Evolutionary conservation across 2,329 filamentous ascomycete genomes (phyloP).

Genomic region (Fonsecaea pugnacius): DNA sequence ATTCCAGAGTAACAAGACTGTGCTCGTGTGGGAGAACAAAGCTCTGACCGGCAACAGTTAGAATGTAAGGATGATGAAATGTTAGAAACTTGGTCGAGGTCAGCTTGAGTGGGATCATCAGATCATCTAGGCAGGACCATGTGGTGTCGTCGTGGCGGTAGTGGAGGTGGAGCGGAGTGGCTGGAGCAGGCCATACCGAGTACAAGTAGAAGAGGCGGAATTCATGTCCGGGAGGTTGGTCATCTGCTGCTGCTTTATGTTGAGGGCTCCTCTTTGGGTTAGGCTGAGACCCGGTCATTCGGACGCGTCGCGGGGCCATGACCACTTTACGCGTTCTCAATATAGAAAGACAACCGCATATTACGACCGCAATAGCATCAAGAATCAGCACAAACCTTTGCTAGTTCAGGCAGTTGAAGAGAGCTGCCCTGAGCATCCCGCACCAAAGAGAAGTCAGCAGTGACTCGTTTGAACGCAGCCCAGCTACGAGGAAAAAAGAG

Average conservation of each 20-base stretch:
- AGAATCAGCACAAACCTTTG: neutral
- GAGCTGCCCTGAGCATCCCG: neutral
- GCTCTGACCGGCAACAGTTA: neutral
- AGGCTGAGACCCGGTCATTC: neutral
- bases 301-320: slow-evolving; percentile 18
- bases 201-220: neutral
- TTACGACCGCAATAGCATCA: neutral
- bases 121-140: neutral
- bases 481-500: neutral
- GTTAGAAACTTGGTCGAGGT: neutral
- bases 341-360: neutral
- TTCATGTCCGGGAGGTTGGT: neutral
- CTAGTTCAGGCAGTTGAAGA: neutral
- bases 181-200: neutral
- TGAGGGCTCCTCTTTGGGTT: neutral
- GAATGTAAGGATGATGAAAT: neutral
- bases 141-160: neutral
- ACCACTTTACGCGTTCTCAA: slow-evolving; percentile 33
- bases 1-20: neutral
- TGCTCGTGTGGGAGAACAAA: neutral
- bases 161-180: neutral
- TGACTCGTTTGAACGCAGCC: neutral
- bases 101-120: neutral
- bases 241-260: neutral
- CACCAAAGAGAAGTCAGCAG: neutral